These are phyloP conservation scores for Fusarium sp. DNA, from an alignment of 2,329 filamentous ascomycete species.

Conservation along the genomic window DNA sequence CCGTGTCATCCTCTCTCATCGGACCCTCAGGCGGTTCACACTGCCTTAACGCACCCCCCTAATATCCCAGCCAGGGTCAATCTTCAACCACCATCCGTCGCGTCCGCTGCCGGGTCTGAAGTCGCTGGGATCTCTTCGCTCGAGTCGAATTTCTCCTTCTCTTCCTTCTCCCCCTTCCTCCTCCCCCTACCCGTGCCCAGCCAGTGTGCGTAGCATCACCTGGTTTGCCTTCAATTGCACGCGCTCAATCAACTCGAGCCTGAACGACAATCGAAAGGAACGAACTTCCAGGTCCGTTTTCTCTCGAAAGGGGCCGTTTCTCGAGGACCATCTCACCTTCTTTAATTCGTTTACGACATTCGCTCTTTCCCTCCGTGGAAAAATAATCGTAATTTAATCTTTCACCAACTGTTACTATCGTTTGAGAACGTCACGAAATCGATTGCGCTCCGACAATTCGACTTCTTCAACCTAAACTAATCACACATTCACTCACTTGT, in stretches of 20 bases:
- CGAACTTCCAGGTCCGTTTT: constrained; percentile 36
- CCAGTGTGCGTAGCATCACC: constrained; percentile 39
- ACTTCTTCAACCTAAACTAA: constrained; percentile 28
- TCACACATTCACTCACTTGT: constrained; percentile 34
- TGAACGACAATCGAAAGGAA: constrained; percentile 41
- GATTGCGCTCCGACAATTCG: constrained; percentile 20
- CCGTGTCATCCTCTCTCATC: not conserved
- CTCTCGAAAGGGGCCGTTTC: constrained; percentile 21
- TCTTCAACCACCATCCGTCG: constrained; percentile 30
- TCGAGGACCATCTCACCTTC: constrained; percentile 34
- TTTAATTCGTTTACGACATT: constrained; percentile 34
- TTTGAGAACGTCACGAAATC: constrained; percentile 32
- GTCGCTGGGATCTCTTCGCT: constrained; percentile 25
- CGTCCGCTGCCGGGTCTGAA: constrained; percentile 23
- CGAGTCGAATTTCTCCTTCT: constrained; percentile 27
- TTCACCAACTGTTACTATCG: constrained; percentile 39
- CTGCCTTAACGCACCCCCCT: constrained; percentile 32
- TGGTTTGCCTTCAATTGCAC: constrained; percentile 37
- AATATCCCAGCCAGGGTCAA: constrained; percentile 26
- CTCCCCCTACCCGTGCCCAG: constrained; percentile 37
- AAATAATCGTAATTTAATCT: constrained; percentile 44
- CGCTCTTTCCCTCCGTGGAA: constrained; percentile 31
- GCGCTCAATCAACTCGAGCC: constrained; percentile 28
- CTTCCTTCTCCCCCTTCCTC: constrained; percentile 6
- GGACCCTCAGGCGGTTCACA: constrained; percentile 15